Conservation (phyloP, 2,329 filamentous ascomycete genomes). For the Ophiosphaerella narmari region DNA sequence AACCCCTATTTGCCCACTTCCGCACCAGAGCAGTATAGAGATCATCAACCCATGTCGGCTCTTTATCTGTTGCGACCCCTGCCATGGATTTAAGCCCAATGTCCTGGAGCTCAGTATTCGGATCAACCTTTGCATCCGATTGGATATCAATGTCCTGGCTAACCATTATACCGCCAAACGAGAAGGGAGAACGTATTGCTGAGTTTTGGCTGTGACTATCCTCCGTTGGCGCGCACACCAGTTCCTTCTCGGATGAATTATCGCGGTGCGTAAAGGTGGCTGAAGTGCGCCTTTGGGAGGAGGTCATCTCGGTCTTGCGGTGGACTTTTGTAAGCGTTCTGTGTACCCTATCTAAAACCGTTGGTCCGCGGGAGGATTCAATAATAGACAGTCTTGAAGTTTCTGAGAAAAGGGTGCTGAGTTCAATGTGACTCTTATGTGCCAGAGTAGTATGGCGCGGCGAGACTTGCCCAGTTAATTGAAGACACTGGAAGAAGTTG, state of each 20-base stretch:
- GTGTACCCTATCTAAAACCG: slow-evolving; percentile 4
- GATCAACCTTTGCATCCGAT: slow-evolving; percentile 13
- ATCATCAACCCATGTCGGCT: slow-evolving; percentile 41
- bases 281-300: slow-evolving; percentile 1
- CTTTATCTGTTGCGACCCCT: slow-evolving; percentile 32
- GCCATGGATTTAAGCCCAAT: slow-evolving; percentile 21
- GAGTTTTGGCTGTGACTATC: slow-evolving; percentile 2
- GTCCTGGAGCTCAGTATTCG: slow-evolving; percentile 19
- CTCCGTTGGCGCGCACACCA: slow-evolving; percentile 2
- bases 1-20: slow-evolving; percentile 2
- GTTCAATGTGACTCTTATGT: slow-evolving; percentile 46
- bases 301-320: not conserved
- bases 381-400: slow-evolving; percentile 1
- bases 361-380: not conserved
- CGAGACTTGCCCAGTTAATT: slow-evolving; percentile 45
- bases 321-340: slow-evolving; percentile 4
- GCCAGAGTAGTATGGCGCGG: slow-evolving; percentile 46
- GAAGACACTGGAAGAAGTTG: slow-evolving; percentile 47
- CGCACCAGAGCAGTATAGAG: slow-evolving; percentile 1
- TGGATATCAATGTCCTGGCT: slow-evolving; percentile 24
- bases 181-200: not conserved
- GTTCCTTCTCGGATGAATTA: slow-evolving; percentile 6
- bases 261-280: not conserved
- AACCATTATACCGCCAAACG: slow-evolving; percentile 32
- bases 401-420: slow-evolving; percentile 41